Evolutionary conservation across 1,139 yeast genomes (phyloP), one percentile per base, ranked within the genome.

Genomic region (Geotrichum fermentans): DNA sequence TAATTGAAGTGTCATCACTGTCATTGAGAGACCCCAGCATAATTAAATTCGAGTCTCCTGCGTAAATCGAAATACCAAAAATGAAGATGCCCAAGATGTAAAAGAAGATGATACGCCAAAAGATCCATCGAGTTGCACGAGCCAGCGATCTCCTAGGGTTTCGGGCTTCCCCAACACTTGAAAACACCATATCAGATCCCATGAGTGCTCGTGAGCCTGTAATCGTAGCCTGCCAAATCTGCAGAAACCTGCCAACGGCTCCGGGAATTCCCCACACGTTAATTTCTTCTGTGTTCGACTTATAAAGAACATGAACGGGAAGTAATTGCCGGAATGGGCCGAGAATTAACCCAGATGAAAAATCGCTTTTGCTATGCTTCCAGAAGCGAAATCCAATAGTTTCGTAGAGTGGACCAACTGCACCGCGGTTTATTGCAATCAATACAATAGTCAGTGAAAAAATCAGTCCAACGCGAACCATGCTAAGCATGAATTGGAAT

Each of bases 121-220:
- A 84, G 1, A 86, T 87, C 57, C 83, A 73, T 57, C 73, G 79
- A 0, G 95, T 83, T 0, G 95, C 95, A 13, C 82, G 76, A 1
- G 95, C 95, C 22, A 87, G 71, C 0, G 94, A 80, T 55, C 77
- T 79, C 54, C 95, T 73, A 1, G 96, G 95, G 58, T 85, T 83
- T 54, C 83, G 73, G 10, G 92, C 86, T 64, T 88, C 96, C 62
- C 92, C 86, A 1, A 95, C 92, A 1, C 95, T 90, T 52, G 87
- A 79, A 56, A 85, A 82, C 22, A 87, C 94, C 54, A 83, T 80
- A 58, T 86, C 95, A 0, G 90, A 82, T 0, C 95, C 95, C 50
- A 83, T 78, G 59, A 82, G 86, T 0, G 94, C 82, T 61, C 82
- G 84, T 0, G 86, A 73, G 0, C 89, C 82, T 22, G 80, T 78